Evolutionary conservation across 768 basidiomycete species (phyloP), one percentile per base, ranked within the genome.

Genomic region (Paxillus rubicundulus): DNA sequence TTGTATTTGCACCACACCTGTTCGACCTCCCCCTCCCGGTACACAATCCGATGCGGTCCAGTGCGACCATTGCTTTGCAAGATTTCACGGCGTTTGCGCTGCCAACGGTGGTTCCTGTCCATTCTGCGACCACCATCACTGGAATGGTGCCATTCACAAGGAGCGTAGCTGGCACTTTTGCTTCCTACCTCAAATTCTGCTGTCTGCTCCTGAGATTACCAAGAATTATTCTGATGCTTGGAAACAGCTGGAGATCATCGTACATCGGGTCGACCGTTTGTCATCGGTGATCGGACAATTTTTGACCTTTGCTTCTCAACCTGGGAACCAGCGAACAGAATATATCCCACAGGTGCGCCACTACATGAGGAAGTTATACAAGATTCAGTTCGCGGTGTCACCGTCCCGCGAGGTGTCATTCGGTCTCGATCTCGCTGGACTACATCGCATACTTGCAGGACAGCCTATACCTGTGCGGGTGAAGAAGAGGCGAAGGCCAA

Each of bases 91-190:
- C 5, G 78, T 84, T 45, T 92, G 90, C 60, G 90, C 89, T 10
- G 85, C 85, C 58, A 89, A 87, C 57, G 90, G 90, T n/a, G 91
- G 90, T 33, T 93, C 90, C 5, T 93, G 90, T 64, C 90, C 90
- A 0, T 93, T 93, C 74, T 93, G 90, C 58, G 90, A 93, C 57
- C 89, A 91, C 60, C 87, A 91, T 55, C 91, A 93, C 62, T 92
- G 90, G 24, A 24, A 24, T 24, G 24, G 24, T 5, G 24, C 24
- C 24, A 24, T 24, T 24, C 24, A 83, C 65, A 92, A 91, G 68
- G 81, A 87, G 57, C 84, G 91, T 44, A 87, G 77, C 59, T 93
- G 84, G 82, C 89, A 92, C 63, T 92, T 87, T 70, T 87, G 84
- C 65, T 89, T 81, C 69, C 77, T 92, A 21, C 86, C 89, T 24